phyloP scores from a whole-genome alignment of 257 asterid genomes.

The Lycium ferocissimum region DNA sequence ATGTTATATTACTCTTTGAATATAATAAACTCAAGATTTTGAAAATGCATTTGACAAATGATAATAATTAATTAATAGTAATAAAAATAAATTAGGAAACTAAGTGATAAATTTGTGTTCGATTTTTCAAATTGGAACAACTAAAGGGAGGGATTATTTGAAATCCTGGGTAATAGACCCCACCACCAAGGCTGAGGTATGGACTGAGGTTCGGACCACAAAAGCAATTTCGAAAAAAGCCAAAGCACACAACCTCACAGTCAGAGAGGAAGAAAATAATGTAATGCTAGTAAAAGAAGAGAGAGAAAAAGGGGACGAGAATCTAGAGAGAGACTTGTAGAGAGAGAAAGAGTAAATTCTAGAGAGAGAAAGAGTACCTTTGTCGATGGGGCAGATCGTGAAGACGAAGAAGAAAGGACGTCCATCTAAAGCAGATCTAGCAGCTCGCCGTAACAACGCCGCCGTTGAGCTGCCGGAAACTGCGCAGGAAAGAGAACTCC shows the following conservation, averaged over 20 bases:
- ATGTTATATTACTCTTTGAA: too few relatives aligned
- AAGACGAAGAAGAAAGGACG: slow-evolving; percentile 92
- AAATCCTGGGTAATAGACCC: background rate
- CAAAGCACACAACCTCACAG: slow-evolving; percentile 46
- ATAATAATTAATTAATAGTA: too few relatives aligned
- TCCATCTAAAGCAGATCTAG: slow-evolving; percentile 78
- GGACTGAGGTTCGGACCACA: slow-evolving; percentile 56
- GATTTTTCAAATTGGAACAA: too few relatives aligned
- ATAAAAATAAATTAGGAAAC: too few relatives aligned
- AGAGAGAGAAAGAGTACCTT: slow-evolving; percentile 53
- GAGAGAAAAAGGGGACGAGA: slow-evolving; percentile 48
- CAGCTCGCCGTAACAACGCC: slow-evolving; percentile 38
- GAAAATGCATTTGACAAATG: too few relatives aligned
- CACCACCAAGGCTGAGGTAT: slow-evolving; percentile 49
- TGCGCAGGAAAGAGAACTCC: slow-evolving; percentile 58
- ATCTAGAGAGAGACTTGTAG: slow-evolving; percentile 39
- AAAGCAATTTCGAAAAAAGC: slow-evolving; percentile 41
- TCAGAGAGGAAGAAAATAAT: slow-evolving; percentile 42
- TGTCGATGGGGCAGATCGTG: slow-evolving; percentile 91
- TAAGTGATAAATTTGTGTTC: too few relatives aligned
- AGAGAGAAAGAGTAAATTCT: slow-evolving; percentile 37
- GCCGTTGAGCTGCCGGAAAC: slow-evolving; percentile 32
- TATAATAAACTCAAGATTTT: too few relatives aligned
- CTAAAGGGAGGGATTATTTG: too few relatives aligned
- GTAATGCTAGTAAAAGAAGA: slow-evolving; percentile 66